A percentile compares a stretch with the other conserved stretches of the same genome.
These are phyloP conservation scores for Polytrichum commune DNA, from an alignment of 225 moss, liverwort and hornwort genomes.

Conservation along the genomic window DNA sequence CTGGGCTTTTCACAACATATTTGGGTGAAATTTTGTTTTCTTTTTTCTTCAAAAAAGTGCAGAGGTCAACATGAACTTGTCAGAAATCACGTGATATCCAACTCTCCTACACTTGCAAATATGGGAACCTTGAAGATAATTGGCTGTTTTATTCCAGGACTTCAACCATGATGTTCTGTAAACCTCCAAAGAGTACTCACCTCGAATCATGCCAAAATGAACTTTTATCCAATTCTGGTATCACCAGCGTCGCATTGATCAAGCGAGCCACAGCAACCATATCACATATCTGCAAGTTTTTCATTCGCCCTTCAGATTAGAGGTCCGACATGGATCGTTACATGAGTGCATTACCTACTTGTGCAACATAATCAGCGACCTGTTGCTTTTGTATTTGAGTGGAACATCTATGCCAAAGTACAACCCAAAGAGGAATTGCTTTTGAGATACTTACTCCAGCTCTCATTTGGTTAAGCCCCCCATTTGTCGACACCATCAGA, in stretches of 20 bases:
- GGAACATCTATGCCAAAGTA: background rate
- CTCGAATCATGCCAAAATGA: slow-evolving; percentile 99
- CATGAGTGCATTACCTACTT: no score
- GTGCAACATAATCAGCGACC: no score
- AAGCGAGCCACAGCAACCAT: slow-evolving; percentile 98
- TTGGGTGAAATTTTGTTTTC: background rate
- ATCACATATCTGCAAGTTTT: slow-evolving; percentile 67
- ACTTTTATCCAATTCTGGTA: slow-evolving; percentile 85
- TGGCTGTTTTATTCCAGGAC: no score
- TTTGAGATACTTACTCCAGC: slow-evolving; percentile 66
- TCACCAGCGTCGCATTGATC: slow-evolving; percentile 88
- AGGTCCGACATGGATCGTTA: no score
- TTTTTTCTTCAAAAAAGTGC: no score
- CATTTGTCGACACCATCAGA: slow-evolving; percentile 63
- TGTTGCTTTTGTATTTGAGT: no score
- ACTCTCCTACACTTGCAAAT: no score
- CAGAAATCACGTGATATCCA: background rate
- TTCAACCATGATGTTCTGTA: background rate
- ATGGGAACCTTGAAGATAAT: background rate
- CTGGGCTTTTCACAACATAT: background rate
- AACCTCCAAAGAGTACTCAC: slow-evolving; percentile 34
- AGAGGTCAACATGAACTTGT: no score
- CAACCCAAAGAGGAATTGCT: background rate
- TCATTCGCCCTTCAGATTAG: no score
- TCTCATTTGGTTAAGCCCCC: slow-evolving; percentile 98